Base-by-base conservation (phyloP, 225 moss, liverwort and hornwort species). In the Pseudisothecium myosuroides region DNA sequence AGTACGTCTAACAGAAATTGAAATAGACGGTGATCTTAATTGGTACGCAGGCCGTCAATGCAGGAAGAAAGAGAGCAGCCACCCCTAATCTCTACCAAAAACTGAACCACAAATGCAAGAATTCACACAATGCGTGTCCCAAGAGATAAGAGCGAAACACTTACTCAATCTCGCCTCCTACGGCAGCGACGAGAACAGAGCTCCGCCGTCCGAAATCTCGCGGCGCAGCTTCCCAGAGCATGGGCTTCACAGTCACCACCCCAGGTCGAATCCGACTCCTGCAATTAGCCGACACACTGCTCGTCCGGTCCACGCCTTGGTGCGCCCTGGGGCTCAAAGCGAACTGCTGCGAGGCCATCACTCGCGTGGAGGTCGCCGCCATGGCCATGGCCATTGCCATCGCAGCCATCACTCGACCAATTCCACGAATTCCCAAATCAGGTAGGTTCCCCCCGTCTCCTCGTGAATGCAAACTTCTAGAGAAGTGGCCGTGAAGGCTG, bases 351-450 rank as follows among this genome's bases (percentile, higher is more conserved):
- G 73, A 85, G 54, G 88, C 86, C 87, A 92, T 77, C 64, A 87
- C 72, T 43, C 79, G 87, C 83, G 82, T 56, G 58, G 82, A 74
- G 19, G 91, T 66, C 54, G 94, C 89, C 82, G 92, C 90, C 90
- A 92, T 88, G 66, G 93, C 91, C 88, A 91, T 84, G 52, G 94
- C 86, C 89, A 92, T 85, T 56, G 90, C 90, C 89, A 93, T 81
- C 24, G 86, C 88, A 52, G 85, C 89, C 94, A 91, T 91, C n/a
- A 77, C 78, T 75, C 58, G 81, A 60, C 11, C 58, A 50, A 80
- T 83, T 67, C 54, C 50, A 41, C 39, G 54, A 81, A 60, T 66
- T 84, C 74, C 62, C 45, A 54, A 77, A 37, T 8, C 72, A 81
- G 60, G 68, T 52, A 59, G 5, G 69, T 24, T 49, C 59, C 34